Percentiles rank a stretch among this genome's conserved stretches.
These are phyloP conservation scores for Candida peoriensis DNA, from an alignment of 805 yeast genomes.

Conservation along the genomic window DNA sequence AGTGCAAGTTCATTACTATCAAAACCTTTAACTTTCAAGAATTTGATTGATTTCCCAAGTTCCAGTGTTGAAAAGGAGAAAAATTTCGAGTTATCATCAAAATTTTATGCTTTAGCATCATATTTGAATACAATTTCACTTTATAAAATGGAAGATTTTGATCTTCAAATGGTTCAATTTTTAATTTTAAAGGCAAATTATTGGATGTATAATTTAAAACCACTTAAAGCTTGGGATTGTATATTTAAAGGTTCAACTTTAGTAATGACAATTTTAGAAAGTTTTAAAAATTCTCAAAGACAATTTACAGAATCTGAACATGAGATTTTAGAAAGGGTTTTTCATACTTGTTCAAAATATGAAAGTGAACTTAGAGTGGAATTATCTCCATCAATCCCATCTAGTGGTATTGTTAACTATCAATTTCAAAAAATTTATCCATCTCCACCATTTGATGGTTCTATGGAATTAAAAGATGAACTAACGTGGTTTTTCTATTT, in stretches of 20 bases:
- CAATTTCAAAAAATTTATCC: conserved; percentile 22
- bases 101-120: conserved; percentile 10
- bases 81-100: conserved; percentile 6
- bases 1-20: conserved; percentile 16
- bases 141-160: conserved; percentile 11
- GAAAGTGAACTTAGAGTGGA: conserved; percentile 24
- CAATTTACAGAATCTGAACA: conserved; percentile 16
- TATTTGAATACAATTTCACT: conserved; percentile 9
- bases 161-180: conserved; percentile 14
- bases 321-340: conserved; percentile 16
- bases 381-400: conserved; percentile 21
- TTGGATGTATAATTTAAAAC: conserved; percentile 22
- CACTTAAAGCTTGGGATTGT: conserved; percentile 19
- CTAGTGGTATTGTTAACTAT: conserved; percentile 22
- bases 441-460: conserved; percentile 17
- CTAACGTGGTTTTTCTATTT: conserved; percentile 22
- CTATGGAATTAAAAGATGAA: conserved; percentile 15
- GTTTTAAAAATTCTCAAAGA: conserved; percentile 14
- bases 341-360: conserved; percentile 21
- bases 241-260: conserved; percentile 17
- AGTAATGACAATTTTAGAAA: conserved; percentile 18
- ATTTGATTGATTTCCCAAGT: conserved; percentile 5
- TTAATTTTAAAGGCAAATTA: conserved; percentile 14
- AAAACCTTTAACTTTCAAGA: conserved; percentile 15
- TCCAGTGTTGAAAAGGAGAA: conserved; percentile 12